Conservation (phyloP, 495 filamentous ascomycete species). For the Hypoxylon perforatum region DNA sequence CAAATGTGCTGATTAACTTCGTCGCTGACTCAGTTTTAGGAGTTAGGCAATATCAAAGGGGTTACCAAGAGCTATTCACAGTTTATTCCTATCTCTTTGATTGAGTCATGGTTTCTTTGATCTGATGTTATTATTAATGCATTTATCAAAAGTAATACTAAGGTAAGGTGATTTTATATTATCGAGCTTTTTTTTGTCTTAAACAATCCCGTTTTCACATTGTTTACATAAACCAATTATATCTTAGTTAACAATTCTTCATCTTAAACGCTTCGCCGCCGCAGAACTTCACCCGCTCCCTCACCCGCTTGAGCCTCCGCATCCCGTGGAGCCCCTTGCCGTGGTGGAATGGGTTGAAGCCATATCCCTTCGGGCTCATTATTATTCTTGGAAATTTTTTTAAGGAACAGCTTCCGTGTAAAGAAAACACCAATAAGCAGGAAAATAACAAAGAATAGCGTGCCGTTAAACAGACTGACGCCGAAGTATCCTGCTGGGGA, state of each 20-base stretch:
- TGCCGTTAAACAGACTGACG: conserved; percentile 22
- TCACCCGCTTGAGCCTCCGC: no score
- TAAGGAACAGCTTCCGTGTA: not conserved
- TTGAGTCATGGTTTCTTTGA: no score
- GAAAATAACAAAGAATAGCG: conserved; percentile 18
- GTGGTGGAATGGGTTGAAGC: not conserved
- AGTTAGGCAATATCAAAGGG: no score
- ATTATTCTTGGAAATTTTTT: not conserved
- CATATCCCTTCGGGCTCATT: not conserved
- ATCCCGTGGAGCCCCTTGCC: no score
- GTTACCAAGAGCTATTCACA: no score
- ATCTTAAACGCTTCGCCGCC: not conserved
- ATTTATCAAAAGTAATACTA: no score
- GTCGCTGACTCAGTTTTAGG: no score
- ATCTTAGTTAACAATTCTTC: not conserved
- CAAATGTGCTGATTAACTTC: no score
- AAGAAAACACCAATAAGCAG: conserved; percentile 11
- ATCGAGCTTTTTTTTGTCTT: not conserved
- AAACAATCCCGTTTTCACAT: not conserved
- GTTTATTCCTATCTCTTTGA: no score
- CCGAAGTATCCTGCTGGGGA: conserved; percentile 15
- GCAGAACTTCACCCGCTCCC: not conserved
- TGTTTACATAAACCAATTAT: not conserved
- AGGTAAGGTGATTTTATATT: not conserved
- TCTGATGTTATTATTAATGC: no score